Evolutionary conservation across 2,329 filamentous ascomycete species (phyloP).

Genomic region (Fusarium sp.): DNA sequence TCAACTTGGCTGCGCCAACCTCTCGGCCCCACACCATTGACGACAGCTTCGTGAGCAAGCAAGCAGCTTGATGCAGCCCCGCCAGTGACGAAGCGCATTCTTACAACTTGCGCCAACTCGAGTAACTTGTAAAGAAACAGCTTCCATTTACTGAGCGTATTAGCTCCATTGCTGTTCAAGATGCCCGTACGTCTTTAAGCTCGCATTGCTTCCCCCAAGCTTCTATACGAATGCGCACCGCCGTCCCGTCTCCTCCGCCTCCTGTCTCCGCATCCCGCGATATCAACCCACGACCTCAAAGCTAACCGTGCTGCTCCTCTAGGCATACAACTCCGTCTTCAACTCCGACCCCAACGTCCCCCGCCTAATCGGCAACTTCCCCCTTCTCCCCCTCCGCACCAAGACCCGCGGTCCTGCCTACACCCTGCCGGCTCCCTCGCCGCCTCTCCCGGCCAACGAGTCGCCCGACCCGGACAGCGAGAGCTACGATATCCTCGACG

Average conservation of each 20-base stretch:
- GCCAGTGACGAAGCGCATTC: constrained; percentile 44
- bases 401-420: constrained; percentile 95
- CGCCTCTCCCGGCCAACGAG: constrained; percentile 65
- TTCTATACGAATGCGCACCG: not conserved
- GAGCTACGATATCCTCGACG: constrained; percentile 95
- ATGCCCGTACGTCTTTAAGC: constrained; percentile 56
- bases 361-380: constrained; percentile 82
- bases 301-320: constrained; percentile 40
- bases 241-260: constrained; percentile 23
- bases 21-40: constrained; percentile 45
- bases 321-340: constrained; percentile 99
- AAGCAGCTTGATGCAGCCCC: constrained; percentile 42
- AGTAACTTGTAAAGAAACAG: constrained; percentile 13
- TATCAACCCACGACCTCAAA: constrained; percentile 15
- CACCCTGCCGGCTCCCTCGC: constrained; percentile 70
- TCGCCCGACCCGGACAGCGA: constrained; percentile 84
- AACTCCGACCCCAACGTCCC: constrained; percentile 75
- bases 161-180: constrained; percentile 46
- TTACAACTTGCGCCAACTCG: constrained; percentile 34
- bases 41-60: constrained; percentile 46
- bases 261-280: constrained; percentile 28
- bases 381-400: constrained; percentile 91
- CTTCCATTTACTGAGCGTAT: constrained; percentile 39
- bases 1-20: constrained; percentile 27
- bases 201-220: not conserved